Evolutionary conservation across 2,329 filamentous ascomycete species (phyloP).

Genomic region (Fusarium brachygibbosum): DNA sequence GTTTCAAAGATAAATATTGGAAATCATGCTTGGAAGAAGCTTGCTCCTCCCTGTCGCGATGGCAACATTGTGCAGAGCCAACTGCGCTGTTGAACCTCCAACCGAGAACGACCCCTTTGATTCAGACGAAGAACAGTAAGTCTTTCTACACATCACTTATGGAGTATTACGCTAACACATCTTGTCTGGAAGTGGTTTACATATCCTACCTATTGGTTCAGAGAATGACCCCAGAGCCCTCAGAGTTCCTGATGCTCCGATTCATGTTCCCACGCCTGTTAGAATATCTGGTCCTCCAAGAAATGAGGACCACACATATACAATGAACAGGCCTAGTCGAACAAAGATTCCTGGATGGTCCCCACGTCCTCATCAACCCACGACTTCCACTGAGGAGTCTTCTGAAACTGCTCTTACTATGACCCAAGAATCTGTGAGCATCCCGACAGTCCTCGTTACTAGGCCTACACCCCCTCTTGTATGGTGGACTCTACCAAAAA

Average conservation of each 20-base stretch:
- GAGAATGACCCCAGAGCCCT: neutral
- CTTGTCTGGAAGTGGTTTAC: neutral
- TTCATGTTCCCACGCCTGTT: too few relatives aligned
- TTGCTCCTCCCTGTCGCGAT: neutral
- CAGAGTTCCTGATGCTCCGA: neutral
- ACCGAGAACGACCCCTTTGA: too few relatives aligned
- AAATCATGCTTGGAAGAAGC: conserved; percentile 4
- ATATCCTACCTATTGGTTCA: too few relatives aligned
- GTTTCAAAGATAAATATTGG: neutral
- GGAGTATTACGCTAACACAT: neutral
- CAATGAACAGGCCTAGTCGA: neutral
- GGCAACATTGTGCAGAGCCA: neutral
- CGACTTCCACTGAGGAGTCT: neutral
- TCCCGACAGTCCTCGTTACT: conserved; percentile 7
- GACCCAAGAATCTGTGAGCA: neutral
- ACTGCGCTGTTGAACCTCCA: neutral
- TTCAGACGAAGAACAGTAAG: neutral
- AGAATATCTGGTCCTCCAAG: neutral
- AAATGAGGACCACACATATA: neutral
- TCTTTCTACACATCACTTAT: neutral
- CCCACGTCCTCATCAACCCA: neutral
- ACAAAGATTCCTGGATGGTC: too few relatives aligned
- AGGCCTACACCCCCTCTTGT: neutral
- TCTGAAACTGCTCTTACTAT: neutral
- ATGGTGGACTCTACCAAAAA: conserved; percentile 4